A percentile compares a stretch with the other conserved stretches of the same genome.
These are phyloP conservation scores for Claviceps purpurea DNA, from an alignment of 2,329 filamentous ascomycete species.

Conservation along the genomic window DNA sequence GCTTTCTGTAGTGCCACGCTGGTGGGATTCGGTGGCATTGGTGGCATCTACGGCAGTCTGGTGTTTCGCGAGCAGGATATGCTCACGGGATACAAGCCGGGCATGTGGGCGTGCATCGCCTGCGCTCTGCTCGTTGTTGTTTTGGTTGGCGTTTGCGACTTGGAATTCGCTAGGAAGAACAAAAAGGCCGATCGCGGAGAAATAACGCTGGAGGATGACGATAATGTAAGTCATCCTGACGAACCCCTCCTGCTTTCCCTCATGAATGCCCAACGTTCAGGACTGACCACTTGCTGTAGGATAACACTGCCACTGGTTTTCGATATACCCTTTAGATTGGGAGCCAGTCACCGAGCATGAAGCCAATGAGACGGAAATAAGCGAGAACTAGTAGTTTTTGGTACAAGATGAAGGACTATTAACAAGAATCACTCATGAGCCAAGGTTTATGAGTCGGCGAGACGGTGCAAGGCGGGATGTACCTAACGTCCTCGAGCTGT, in stretches of 20 bases:
- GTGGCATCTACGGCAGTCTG: slow-evolving; percentile 62
- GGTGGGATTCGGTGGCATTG: slow-evolving; percentile 63
- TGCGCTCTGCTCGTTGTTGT: slow-evolving; percentile 32
- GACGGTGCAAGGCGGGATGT: no score
- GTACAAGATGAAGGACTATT: background rate
- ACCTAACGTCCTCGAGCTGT: no score
- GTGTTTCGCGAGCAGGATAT: slow-evolving; percentile 52
- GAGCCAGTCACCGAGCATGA: background rate
- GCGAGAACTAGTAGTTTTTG: no score
- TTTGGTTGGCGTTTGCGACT: slow-evolving; percentile 27
- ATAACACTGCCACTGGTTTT: slow-evolving; percentile 1
- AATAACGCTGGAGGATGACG: slow-evolving; percentile 32
- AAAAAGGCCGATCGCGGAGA: slow-evolving; percentile 38
- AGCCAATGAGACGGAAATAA: background rate
- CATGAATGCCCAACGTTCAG: background rate
- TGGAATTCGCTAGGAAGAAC: slow-evolving; percentile 32
- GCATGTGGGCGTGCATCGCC: slow-evolving; percentile 41
- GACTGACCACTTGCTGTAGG: background rate
- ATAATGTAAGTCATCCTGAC: slow-evolving; percentile 25
- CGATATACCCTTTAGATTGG: slow-evolving; percentile 1
- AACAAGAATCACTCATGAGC: no score
- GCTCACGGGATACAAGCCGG: slow-evolving; percentile 37
- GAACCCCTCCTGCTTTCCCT: background rate
- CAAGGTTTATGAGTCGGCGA: no score
- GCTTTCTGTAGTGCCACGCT: slow-evolving; percentile 65